Percentiles rank a stretch among this genome's conserved stretches.
Evolutionary conservation across 306 rosid genomes (phyloP).

Genomic region (Spatholobus suberectus): DNA sequence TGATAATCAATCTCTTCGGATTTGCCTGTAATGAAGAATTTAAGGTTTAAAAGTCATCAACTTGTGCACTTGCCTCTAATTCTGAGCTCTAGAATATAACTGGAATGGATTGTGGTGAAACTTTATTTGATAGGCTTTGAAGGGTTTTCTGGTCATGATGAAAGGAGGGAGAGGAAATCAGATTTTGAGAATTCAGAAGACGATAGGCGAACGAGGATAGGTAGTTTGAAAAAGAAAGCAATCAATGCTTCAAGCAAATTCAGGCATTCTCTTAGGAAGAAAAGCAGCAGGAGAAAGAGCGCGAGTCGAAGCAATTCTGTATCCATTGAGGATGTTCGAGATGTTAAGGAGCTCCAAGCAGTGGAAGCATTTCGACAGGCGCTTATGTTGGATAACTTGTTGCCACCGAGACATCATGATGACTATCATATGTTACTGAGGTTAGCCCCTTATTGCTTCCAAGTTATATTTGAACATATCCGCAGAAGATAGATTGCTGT

Average conservation of each 20-base stretch:
- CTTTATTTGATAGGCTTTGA: slow-evolving; percentile 67
- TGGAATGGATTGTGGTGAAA: slow-evolving; percentile 3
- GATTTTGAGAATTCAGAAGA: slow-evolving; percentile 86
- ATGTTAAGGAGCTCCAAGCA: slow-evolving; percentile 73
- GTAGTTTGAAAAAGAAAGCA: slow-evolving; percentile 81
- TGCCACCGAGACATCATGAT: slow-evolving; percentile 69
- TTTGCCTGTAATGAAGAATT: not conserved
- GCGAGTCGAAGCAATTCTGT: slow-evolving; percentile 50
- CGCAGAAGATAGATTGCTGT: not conserved
- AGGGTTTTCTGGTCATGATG: slow-evolving; percentile 72
- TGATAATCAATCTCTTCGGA: not conserved
- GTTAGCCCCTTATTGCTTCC: slow-evolving; percentile 43
- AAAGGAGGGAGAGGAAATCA: slow-evolving; percentile 73
- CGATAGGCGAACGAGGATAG: slow-evolving; percentile 73
- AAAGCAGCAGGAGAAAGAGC: slow-evolving; percentile 60
- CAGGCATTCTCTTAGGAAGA: slow-evolving; percentile 82
- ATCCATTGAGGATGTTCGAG: slow-evolving; percentile 88
- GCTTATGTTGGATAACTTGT: slow-evolving; percentile 72
- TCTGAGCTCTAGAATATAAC: not conserved
- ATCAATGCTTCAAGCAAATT: slow-evolving; percentile 83
- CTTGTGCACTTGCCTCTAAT: not conserved
- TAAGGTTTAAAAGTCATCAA: not conserved
- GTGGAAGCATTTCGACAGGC: slow-evolving; percentile 80
- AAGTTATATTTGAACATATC: not conserved
- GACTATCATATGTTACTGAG: slow-evolving; percentile 86